Percentiles rank a stretch among this genome's conserved stretches.
These are phyloP conservation scores for Leccinum griseonigrum DNA, from an alignment of 1,284 basidiomycete species.

Conservation along the genomic window DNA sequence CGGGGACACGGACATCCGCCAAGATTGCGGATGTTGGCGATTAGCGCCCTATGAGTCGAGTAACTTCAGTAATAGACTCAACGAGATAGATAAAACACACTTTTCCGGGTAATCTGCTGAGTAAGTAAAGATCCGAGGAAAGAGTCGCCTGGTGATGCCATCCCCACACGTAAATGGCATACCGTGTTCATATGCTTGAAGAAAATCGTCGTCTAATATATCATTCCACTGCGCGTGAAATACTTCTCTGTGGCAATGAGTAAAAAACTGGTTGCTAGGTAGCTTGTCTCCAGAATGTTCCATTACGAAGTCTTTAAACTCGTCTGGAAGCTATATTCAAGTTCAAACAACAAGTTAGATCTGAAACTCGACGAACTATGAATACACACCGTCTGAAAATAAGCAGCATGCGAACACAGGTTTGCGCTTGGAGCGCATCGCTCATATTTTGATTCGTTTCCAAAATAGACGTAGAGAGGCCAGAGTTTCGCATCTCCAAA, in stretches of 20 bases:
- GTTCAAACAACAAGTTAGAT: not conserved
- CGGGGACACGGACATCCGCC: not conserved
- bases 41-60: not conserved
- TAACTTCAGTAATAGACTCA: not conserved
- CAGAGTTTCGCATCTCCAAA: not conserved
- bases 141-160: not conserved
- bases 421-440: not conserved
- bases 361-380: not conserved
- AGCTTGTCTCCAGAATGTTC: not conserved
- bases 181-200: not conserved
- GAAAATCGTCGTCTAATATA: not conserved
- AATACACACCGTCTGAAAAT: not conserved
- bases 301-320: not conserved
- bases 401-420: not conserved
- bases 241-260: not conserved
- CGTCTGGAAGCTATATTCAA: not conserved
- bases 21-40: not conserved
- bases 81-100: not conserved
- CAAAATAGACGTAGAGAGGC: not conserved
- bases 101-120: not conserved
- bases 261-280: not conserved
- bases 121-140: not conserved
- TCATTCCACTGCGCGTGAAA: not conserved
- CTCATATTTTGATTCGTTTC: not conserved
- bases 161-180: not conserved